phyloP scores from a whole-genome alignment of 2,329 filamentous ascomycete genomes.

The Aspergillus puulaauensis region DNA sequence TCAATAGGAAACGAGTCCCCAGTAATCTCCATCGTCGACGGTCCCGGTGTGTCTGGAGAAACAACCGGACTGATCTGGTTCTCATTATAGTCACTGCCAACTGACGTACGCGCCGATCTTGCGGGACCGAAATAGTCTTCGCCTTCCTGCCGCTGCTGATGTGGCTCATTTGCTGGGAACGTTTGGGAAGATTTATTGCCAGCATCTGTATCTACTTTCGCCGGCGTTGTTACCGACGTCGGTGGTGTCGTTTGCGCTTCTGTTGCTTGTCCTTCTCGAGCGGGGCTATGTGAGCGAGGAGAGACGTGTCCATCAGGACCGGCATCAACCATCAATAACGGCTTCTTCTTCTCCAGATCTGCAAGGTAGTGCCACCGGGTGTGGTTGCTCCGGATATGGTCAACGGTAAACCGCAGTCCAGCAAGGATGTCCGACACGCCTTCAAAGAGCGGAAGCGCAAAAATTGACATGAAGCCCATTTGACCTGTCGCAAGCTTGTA shows the following conservation, averaged over 20 bases:
- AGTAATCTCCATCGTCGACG: conserved; percentile 37
- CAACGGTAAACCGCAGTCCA: conserved; percentile 77
- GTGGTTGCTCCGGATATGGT: conserved; percentile 78
- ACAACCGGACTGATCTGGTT: conserved; percentile 35
- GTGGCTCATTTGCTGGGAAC: conserved; percentile 7
- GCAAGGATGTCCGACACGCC: conserved; percentile 84
- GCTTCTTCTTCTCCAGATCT: conserved; percentile 30
- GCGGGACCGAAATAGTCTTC: conserved; percentile 15
- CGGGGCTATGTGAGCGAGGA: conserved; percentile 37
- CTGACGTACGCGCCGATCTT: conserved; percentile 17
- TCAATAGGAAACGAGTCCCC: conserved; percentile 24
- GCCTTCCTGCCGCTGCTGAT: not conserved
- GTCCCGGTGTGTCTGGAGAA: conserved; percentile 35
- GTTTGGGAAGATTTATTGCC: conserved; percentile 13
- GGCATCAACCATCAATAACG: conserved; percentile 22
- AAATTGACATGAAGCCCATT: conserved; percentile 94
- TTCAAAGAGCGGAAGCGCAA: conserved; percentile 88
- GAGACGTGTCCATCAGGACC: conserved; percentile 27
- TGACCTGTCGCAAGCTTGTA: conserved; percentile 83
- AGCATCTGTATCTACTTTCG: not conserved
- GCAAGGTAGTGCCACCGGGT: conserved; percentile 58
- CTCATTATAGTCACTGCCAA: conserved; percentile 28
- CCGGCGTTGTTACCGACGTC: conserved; percentile 4
- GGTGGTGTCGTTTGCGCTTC: conserved; percentile 8
- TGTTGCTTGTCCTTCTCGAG: not conserved